These are phyloP conservation scores for Heliocybe sulcata DNA, from an alignment of 1,284 basidiomycete species.

Conservation along the genomic window DNA sequence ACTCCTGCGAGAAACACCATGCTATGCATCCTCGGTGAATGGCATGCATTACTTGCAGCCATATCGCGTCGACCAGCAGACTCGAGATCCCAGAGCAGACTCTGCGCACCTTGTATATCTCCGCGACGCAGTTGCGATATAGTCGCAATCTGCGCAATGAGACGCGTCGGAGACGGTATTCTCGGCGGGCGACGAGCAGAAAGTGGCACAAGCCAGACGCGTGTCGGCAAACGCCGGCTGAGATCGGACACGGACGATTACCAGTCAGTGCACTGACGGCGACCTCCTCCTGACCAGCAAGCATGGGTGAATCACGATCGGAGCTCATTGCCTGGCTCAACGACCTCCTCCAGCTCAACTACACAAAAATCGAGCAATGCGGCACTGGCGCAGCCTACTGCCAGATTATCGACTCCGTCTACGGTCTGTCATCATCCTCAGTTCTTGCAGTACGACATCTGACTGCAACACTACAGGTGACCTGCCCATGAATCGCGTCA, in stretches of 20 bases:
- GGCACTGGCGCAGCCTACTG: constrained; percentile 88
- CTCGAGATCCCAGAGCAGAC: no score
- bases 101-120: no score
- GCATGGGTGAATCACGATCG: constrained; percentile 48
- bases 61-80: no score
- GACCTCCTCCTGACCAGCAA: not conserved
- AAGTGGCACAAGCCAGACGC: not conserved
- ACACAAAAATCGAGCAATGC: constrained; percentile 94
- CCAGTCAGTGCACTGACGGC: not conserved
- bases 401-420: constrained; percentile 91
- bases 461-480: constrained; percentile 47
- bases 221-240: not conserved
- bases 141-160: not conserved
- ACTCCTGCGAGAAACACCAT: no score
- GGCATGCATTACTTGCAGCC: no score
- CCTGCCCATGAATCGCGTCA: constrained; percentile 82
- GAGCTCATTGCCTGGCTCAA: constrained; percentile 94
- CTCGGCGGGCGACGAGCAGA: not conserved
- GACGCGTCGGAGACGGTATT: not conserved
- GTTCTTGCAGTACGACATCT: not conserved
- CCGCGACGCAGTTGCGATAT: not conserved
- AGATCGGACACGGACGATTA: not conserved
- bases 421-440: constrained; percentile 43
- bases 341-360: constrained; percentile 84
- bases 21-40: no score